Evolutionary conservation across 257 asterid species (phyloP), one percentile per base, ranked within the genome.

Genomic region (Lithospermum erythrorhizon): DNA sequence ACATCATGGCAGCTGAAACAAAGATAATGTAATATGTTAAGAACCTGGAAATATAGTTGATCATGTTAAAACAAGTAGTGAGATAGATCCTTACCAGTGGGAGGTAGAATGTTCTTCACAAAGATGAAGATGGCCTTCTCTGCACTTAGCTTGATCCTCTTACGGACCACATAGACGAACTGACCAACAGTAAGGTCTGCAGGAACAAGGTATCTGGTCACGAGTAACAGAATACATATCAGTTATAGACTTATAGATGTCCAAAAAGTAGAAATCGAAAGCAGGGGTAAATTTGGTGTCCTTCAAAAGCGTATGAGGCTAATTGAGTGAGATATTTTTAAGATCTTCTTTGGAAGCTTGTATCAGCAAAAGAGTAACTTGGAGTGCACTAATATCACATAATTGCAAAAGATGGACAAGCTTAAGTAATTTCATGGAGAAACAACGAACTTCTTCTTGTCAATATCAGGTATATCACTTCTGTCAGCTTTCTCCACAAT

Each of bases 111-210:
- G 59, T 74, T 78, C 32, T 78, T 72, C 6, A 78, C 70, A 45
- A 78, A 78, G 60, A 74, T 74, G 71, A 74, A 74, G 19, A 78
- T 78, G 1, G 83, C 83, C 62, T 74, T 74, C 52, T 78, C 83
- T 0, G 80, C 71, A 53, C 75, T 71, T 52, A 78, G 64, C 64
- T 78, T 74, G 57, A 78, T 78, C 66, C 83, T 71, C 63, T 78
- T 78, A 20, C 83, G 75, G 10, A 78, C 74, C 29, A 78, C 83
- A 48, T 78, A 74, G 24, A 78, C 83, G 59, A 78, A 78, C 61
- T 78, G 83, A 4, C 83, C 83, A 0, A 78, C 83, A 0, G 80
- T 74, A 41, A 78, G 68, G 67, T 78, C 83, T 23, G 83, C 75
- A 20, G 83, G 83, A 49, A 74, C 79, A 11, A 74, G 73, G 64